Evolutionary conservation across 176 grass and related monocot genomes (phyloP), one percentile per base, ranked within the genome.

Genomic region (Oryza australiensis): DNA sequence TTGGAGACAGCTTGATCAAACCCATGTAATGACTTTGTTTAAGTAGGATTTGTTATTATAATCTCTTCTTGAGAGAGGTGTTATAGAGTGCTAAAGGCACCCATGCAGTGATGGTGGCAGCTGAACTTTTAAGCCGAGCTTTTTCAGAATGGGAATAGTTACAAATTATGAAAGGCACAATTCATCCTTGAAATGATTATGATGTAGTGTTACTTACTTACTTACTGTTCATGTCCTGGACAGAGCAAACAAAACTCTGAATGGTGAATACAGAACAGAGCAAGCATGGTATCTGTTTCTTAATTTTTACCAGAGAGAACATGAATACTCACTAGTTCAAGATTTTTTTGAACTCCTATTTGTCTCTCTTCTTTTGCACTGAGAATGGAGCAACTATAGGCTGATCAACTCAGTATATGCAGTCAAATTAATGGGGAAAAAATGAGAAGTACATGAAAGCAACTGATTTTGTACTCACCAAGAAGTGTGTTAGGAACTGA

Each of bases 1-100:
- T 32, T 23, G 65, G 27, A 77, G 24, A 45, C 63, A 84, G 35
- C 49, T 84, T 33, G 30, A 45, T 66, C 26, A 26, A 62, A 33
- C 34, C 9, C 49, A 74, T 29, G n/a, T 24, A 32, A 69, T 59
- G 22, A 1, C 53, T 59, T 45, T 68, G 4, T 68, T 73, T 68
- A 55, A 28, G 43, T n/a, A 20, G 45, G 15, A 41, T 23, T 16
- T 72, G 24, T 65, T 24, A 34, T 72, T 26, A 63, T 72, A 16
- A 22, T 55, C 9, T 68, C 43, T 84, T 76, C 16, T 45, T 42
- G 30, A 60, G 42, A 70, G 29, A 24, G 29, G 63, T 1, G 63
- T 1, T 11, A 48, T 15, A 64, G 10, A 16, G 16, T 7, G 33
- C 30, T 40, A 13, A 37, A 24, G 2, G 30, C 68, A 24, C 57